These are phyloP conservation scores for Peterozyma toletana DNA, from an alignment of 805 yeast species.

Conservation along the genomic window DNA sequence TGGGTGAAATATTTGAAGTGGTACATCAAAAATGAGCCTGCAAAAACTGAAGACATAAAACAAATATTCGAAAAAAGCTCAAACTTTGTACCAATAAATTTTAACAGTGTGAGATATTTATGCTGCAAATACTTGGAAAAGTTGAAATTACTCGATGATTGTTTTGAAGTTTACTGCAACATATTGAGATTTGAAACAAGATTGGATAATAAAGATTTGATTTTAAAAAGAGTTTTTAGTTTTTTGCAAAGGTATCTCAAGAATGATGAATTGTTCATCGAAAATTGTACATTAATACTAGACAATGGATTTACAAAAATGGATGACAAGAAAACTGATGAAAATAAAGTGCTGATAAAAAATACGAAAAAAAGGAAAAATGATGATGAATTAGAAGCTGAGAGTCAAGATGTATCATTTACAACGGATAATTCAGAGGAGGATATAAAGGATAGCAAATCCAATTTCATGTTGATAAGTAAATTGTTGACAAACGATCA, in stretches of 20 bases:
- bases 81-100: slow-evolving; percentile 24
- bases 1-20: slow-evolving; percentile 69
- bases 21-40: slow-evolving; percentile 25
- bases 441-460: too few relatives aligned
- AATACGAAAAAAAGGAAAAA: not conserved
- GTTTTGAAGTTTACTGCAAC: slow-evolving; percentile 5
- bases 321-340: not conserved
- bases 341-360: not conserved
- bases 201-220: not conserved
- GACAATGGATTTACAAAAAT: slow-evolving; percentile 1
- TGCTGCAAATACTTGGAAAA: slow-evolving; percentile 8
- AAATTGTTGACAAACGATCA: not conserved
- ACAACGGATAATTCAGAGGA: not conserved
- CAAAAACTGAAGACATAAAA: slow-evolving; percentile 25
- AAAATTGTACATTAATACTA: not conserved
- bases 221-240: not conserved
- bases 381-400: not conserved
- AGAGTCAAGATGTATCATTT: not conserved
- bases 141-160: not conserved
- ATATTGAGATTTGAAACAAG: slow-evolving; percentile 7
- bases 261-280: not conserved
- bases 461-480: too few relatives aligned
- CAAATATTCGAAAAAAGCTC: slow-evolving; percentile 46
- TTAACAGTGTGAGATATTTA: slow-evolving; percentile 19
- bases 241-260: slow-evolving; percentile 1